These are phyloP conservation scores for Pyracantha coccinea DNA, from an alignment of 331 rosid genomes.

Conservation along the genomic window DNA sequence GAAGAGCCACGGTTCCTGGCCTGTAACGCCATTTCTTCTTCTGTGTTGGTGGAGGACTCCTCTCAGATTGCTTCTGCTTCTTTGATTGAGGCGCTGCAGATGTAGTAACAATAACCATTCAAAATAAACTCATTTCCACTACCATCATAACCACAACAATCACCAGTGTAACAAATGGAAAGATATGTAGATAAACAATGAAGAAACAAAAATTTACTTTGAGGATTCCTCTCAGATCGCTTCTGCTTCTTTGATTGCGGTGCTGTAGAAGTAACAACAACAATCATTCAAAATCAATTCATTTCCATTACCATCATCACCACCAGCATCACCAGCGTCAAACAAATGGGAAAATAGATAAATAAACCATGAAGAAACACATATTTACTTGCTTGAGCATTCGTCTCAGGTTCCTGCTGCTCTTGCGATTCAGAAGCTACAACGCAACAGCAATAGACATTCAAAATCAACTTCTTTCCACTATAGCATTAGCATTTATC, in stretches of 20 bases:
- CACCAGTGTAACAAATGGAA: no score
- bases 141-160: not conserved
- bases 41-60: not conserved
- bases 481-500: not conserved
- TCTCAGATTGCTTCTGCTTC: slow-evolving; percentile 2
- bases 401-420: not conserved
- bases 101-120: not conserved
- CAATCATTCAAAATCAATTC: not conserved
- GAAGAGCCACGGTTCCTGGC: slow-evolving; percentile 25
- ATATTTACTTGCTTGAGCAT: not conserved
- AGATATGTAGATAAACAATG: no score
- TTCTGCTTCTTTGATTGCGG: slow-evolving; percentile 1
- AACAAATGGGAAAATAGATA: not conserved
- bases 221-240: no score
- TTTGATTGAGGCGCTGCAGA: slow-evolving; percentile 3
- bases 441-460: no score
- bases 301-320: not conserved
- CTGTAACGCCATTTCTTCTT: slow-evolving; percentile 16
- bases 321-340: not conserved
- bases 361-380: not conserved
- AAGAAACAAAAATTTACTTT: no score
- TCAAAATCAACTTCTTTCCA: no score
- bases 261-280: not conserved
- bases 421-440: not conserved
- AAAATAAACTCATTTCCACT: not conserved